These are phyloP conservation scores for Calycina herbarum DNA, from an alignment of 2,329 filamentous ascomycete species.

Conservation along the genomic window DNA sequence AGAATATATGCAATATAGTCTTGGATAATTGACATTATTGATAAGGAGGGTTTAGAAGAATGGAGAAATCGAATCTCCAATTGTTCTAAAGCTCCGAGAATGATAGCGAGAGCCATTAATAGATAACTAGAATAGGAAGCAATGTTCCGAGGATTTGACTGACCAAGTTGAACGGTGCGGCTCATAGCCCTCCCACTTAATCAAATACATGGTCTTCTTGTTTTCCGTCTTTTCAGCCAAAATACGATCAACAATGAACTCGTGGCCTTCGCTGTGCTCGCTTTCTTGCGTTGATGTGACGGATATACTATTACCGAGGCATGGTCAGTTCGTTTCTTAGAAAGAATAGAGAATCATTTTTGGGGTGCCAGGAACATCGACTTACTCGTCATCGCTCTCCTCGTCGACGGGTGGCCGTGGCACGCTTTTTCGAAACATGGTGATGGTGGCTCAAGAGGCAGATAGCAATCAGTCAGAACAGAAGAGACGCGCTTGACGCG, in stretches of 20 bases:
- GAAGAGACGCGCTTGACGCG: too few relatives aligned
- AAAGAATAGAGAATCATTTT: conserved; percentile 34
- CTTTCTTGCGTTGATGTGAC: conserved; percentile 49
- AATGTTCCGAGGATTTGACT: too few relatives aligned
- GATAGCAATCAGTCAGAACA: too few relatives aligned
- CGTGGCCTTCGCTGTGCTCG: conserved; percentile 31
- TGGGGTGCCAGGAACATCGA: not conserved
- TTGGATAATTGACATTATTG: not conserved
- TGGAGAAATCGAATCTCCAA: too few relatives aligned
- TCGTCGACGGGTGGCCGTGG: too few relatives aligned
- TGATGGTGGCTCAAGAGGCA: not conserved
- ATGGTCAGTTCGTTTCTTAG: not conserved
- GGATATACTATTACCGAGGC: conserved; percentile 52
- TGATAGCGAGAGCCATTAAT: too few relatives aligned
- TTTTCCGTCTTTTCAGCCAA: conserved; percentile 46
- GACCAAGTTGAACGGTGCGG: conserved; percentile 49
- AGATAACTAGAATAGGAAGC: too few relatives aligned
- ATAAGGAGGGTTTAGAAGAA: too few relatives aligned
- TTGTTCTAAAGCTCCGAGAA: too few relatives aligned
- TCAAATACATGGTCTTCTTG: conserved; percentile 51
- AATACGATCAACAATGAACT: conserved; percentile 46
- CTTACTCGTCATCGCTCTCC: too few relatives aligned
- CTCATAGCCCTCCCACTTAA: conserved; percentile 64
- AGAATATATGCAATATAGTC: not conserved
- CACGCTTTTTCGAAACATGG: not conserved